Evolutionary conservation across 495 filamentous ascomycete genomes (phyloP), one percentile per base, ranked within the genome.

Genomic region (Hypoxylon perforatum): DNA sequence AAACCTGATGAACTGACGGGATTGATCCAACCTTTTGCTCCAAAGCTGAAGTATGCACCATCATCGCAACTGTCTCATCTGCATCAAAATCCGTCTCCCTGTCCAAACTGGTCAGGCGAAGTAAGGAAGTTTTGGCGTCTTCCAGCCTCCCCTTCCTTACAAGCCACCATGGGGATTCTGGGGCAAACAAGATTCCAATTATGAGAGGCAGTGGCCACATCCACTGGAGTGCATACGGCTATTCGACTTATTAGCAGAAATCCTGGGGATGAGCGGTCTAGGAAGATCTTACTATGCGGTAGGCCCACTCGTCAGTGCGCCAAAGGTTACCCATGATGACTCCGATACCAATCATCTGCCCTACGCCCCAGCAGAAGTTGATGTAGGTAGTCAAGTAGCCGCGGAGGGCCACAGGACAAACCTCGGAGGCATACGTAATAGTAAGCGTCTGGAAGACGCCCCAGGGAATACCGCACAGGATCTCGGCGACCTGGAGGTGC

Each of bases 101-200:
- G 21, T 83, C 78, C 11, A 77, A 57, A 65, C 82, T 89, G 42
- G 87, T 91, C 47, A 95, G 77, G 15, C 91, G 88, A 17, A 85
- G 79, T 25, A 95, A 78, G 5, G 90, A 79, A 11, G 79, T 76
- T 72, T 91, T 92, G 4, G 92, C 92, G 35, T 91, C 84, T 11
- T 90, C 85, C 14, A 85, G 80, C 28, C 82, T 84, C 4, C 89
- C 90, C 67, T 85, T 89, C 8, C 91, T 85, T 48, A 94, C 89
- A 17, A 93, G 83, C 91, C 91, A 94, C 91, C 90, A 94, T 0
- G 92, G 92, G 0, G 84, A 88, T 74, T 95, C 92, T 3, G 92
- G 92, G 0, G 90, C 90, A 19, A 91, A 84, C 49, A 78, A 81
- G 57, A 92, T 88, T 21, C 88, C 90, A 60, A 92, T 80, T 55